Base-by-base conservation (phyloP, 352 stramenopile genomes). In the Achlya hypogyna region DNA sequence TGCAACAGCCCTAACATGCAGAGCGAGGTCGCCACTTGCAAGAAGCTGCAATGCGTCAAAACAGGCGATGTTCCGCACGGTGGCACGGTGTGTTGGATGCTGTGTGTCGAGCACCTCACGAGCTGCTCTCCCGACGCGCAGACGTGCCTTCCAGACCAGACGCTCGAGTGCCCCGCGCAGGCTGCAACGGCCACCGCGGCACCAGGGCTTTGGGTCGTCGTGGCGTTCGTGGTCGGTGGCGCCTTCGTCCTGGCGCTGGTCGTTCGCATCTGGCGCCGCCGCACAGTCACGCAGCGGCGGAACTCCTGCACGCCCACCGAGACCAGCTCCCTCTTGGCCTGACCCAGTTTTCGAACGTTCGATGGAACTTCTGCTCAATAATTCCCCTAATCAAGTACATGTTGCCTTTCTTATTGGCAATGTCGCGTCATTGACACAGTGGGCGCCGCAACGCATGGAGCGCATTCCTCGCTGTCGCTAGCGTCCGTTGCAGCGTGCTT, bases 31-130 rank as follows among this genome's bases (percentile, higher is more conserved):
- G 69, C 69, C 3, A 47, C 65, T 38, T 75, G 70, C 51, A 18
- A 29, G 16, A 8, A n/a, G 16, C 51, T 59, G 25, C 34, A 59
- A 31, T 59, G 51, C 51, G 51, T 42, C 27, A 27, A 23, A 9
- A 23, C 31, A 9, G 51, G 29, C 25, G 2, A 59, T 20, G 51
- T 59, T 12, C 23, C 69, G 0, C 60, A 75, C 52, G 70, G 69
- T 14, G 75, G 63, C 20, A 75, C 71, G 0, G 74, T 56, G 16
- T 86, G 78, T 62, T 86, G 78, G 78, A 80, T 86, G 74, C 64
- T 86, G 16, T 86, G 78, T n/a, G 78, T 86, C 6, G 42, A 72
- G 49, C 70, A 81, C 28, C 27, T 84, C 38, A 67, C 81, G 51
- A 69, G 56, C 25, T 82, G 77, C 51, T 51, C 40, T 22, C 53